phyloP scores from a whole-genome alignment of 2,329 filamentous ascomycete genomes.

The Drechslerella dactyloides region DNA sequence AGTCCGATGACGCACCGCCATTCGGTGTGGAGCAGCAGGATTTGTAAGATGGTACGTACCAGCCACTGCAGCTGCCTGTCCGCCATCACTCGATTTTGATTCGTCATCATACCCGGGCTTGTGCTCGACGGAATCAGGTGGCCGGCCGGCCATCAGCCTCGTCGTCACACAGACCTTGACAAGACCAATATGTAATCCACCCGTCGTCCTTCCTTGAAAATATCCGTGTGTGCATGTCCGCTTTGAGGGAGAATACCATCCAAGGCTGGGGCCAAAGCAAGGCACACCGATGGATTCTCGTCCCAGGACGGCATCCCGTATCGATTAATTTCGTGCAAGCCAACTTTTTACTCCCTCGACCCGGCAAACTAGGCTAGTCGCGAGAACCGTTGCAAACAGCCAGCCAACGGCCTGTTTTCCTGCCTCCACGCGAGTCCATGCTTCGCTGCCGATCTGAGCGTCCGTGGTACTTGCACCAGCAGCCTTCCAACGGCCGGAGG shows the following conservation, averaged over 20 bases:
- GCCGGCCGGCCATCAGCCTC: too few species aligned
- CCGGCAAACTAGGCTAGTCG: not conserved
- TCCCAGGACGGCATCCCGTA: not conserved
- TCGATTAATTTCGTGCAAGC: not conserved
- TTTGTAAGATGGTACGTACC: slow-evolving; percentile 45
- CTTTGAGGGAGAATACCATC: too few species aligned
- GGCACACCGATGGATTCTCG: not conserved
- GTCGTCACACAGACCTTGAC: not conserved
- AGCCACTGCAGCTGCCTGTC: slow-evolving; percentile 44
- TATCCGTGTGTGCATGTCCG: too few species aligned
- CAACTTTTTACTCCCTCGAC: not conserved
- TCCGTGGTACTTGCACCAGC: not conserved
- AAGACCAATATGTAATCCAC: not conserved
- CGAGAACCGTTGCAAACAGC: not conserved
- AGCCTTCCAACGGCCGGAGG: not conserved
- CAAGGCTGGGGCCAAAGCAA: not conserved
- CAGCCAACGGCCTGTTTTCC: not conserved
- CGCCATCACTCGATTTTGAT: too few species aligned
- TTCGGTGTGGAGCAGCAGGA: slow-evolving; percentile 33
- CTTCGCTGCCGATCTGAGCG: too few species aligned
- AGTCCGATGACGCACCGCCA: slow-evolving; percentile 43
- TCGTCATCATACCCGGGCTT: slow-evolving; percentile 2
- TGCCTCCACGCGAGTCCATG: not conserved
- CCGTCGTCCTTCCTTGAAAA: too few species aligned
- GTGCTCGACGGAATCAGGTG: slow-evolving; percentile 3